Conservation (phyloP, 148 eudicot species). For the Heliosperma pusillum region DNA sequence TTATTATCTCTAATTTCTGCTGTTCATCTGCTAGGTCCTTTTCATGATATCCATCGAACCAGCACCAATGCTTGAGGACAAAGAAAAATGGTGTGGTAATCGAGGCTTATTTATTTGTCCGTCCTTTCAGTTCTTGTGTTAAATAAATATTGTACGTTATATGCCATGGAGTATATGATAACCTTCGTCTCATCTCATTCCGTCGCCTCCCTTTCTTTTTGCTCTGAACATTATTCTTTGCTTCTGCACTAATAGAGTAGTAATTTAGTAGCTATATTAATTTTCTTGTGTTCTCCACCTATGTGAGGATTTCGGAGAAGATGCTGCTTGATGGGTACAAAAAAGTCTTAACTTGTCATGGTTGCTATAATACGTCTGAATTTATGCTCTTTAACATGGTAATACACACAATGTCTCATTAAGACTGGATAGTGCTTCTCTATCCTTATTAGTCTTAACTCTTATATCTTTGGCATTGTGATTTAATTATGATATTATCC, state of each 20-base stretch:
- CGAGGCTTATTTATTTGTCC: neutral
- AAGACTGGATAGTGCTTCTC: neutral
- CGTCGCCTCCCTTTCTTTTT: neutral
- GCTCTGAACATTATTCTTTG: constrained; percentile 3
- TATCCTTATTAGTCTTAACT: neutral
- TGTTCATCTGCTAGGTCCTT: constrained; percentile 50
- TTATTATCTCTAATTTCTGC: constrained; percentile 7
- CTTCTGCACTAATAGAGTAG: neutral
- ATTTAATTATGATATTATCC: neutral
- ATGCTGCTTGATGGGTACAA: neutral
- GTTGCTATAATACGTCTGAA: neutral
- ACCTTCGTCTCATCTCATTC: neutral
- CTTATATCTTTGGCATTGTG: neutral
- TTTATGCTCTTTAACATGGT: neutral
- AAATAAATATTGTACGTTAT: neutral
- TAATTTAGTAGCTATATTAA: neutral
- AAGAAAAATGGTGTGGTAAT: constrained; percentile 82
- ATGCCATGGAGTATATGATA: neutral
- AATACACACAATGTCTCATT: neutral
- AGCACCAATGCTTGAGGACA: constrained; percentile 99
- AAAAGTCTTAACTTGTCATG: neutral
- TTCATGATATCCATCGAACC: constrained; percentile 99
- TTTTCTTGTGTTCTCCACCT: constrained; percentile 1
- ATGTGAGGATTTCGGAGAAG: neutral
- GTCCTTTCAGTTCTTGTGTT: neutral